Evolutionary conservation across 148 eudicot species (phyloP), one percentile per base, ranked within the genome.

Genomic region (Camellia sinensis): DNA sequence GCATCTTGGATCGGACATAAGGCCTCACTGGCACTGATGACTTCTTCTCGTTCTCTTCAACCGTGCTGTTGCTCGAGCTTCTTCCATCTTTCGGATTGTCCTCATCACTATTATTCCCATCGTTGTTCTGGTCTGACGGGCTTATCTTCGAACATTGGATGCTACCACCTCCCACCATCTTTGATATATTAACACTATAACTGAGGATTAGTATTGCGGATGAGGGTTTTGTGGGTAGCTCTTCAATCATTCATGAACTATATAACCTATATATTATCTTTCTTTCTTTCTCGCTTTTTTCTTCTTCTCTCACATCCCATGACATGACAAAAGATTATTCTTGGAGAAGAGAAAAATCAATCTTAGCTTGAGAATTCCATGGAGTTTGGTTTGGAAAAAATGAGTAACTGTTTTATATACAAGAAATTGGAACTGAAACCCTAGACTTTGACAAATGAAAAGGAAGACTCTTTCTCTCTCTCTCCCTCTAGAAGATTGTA

Each of bases 1-100:
- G 95, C 62, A 88, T 84, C 91, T 91, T 93, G 53, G 97, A 93
- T 73, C 95, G 89, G 52, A 89, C 89, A 75, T 93, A 93, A 17
- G 93, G 95, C 81, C 97, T 80, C 63, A 93, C 95, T 0, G 89
- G 81, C 63, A 93, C 95, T 0, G 89, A 70, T 37, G 84, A 43
- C 78, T 82, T 76, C 44, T 46, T 22, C 8, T 74, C 87, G n/a
- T 67, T 82, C 84, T 88, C 97, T 19, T 91, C 95, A 19, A 93
- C 86, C 3, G 93, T 93, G 79, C 95, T 93, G 78, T 86, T 85
- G 71, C 95, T 91, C 19, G 97, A 93, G 79, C 91, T 85, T n/a
- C 84, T 87, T 57, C 91, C 90, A 72, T 88, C 83, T 56, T 85
- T 73, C 4, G 46, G 64, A 59, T 85, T 91, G 7, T 46, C 7